Base-by-base conservation (phyloP, 345 rosid genomes). In the Moricandia arvensis region DNA sequence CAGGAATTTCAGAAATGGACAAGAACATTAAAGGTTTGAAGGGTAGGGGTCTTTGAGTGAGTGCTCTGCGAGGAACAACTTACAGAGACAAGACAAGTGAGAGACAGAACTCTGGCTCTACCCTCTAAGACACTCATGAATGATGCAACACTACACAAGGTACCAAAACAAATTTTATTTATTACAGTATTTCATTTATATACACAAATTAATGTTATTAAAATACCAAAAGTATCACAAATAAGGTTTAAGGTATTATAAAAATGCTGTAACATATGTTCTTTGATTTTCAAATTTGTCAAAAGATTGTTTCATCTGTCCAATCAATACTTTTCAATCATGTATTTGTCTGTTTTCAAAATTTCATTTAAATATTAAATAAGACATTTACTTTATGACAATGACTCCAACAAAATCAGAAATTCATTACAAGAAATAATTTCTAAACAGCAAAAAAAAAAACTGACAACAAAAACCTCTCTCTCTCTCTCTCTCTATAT, bases 11-110 rank as follows among this genome's bases (percentile, higher is more conserved):
- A 78, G 73, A 78, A 73, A 61, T 72, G 66, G 74, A 72, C 73
- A 73, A 78, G 71, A 68, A 62, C 54, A 38, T 67, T 72, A 27
- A 67, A 59, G 68, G 61, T 63, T 34, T 34, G 62, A 59, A 59
- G 67, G 38, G 54, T 18, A 43, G 62, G 76, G 47, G 81, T 66
- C 47, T 72, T 66, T 45, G 51, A 45, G 51, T 72, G 73, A 77
- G 69, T 73, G 73, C 64, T 69, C 57, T 74, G 41, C 66, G 64
- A 66, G 81, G 34, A 69, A 75, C 71, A 77, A 68, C 80, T 73
- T 62, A 64, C 65, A 57, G 72, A 65, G 85, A 83, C 77, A 74
- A 63, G 83, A 75, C 83, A 69, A 67, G 76, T 72, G 69, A 80
- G 78, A 75, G 76, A 71, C 80, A 69, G 75, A 71, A 27, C 80